Conservation (phyloP, 2,329 filamentous ascomycete species). For the Ophiocordyceps australis region DNA sequence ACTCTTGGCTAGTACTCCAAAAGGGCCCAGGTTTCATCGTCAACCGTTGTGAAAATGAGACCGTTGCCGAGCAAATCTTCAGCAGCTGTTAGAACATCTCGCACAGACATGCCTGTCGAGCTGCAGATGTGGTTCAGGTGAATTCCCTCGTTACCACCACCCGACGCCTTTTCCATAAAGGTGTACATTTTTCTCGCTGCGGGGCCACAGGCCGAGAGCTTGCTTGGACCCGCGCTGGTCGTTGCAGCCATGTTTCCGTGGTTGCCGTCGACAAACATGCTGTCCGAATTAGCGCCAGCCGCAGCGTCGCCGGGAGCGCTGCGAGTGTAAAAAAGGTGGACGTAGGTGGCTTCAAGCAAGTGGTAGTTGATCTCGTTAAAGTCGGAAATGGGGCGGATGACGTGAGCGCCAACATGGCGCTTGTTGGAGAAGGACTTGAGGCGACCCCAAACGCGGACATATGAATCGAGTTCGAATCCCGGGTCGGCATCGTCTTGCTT, state of each 20-base stretch:
- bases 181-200: conserved; percentile 54
- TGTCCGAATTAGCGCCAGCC: conserved; percentile 19
- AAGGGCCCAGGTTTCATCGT: conserved; percentile 83
- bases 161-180: conserved; percentile 44
- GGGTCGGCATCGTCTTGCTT: conserved; percentile 26
- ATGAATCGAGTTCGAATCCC: conserved; percentile 52
- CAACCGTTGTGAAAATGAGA: conserved; percentile 75
- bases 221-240: conserved; percentile 17
- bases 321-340: conserved; percentile 68
- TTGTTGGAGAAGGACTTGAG: conserved; percentile 75
- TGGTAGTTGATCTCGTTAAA: conserved; percentile 91
- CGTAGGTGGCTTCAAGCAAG: conserved; percentile 72
- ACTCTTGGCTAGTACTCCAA: conserved; percentile 31
- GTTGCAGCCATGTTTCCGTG: conserved; percentile 18
- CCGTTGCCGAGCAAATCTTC: conserved; percentile 63
- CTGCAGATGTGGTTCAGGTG: conserved; percentile 62
- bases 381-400: conserved; percentile 63
- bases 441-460: conserved; percentile 73
- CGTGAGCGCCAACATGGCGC: conserved; percentile 61
- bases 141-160: conserved; percentile 65
- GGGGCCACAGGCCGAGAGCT: conserved; percentile 29
- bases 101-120: conserved; percentile 43
- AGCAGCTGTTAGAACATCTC: conserved; percentile 57
- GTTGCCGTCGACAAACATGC: conserved; percentile 38
- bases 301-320: conserved; percentile 34